Evolutionary conservation across 306 rosid genomes (phyloP), one percentile per base, ranked within the genome.

Genomic region (Cicer pinnatifidum): DNA sequence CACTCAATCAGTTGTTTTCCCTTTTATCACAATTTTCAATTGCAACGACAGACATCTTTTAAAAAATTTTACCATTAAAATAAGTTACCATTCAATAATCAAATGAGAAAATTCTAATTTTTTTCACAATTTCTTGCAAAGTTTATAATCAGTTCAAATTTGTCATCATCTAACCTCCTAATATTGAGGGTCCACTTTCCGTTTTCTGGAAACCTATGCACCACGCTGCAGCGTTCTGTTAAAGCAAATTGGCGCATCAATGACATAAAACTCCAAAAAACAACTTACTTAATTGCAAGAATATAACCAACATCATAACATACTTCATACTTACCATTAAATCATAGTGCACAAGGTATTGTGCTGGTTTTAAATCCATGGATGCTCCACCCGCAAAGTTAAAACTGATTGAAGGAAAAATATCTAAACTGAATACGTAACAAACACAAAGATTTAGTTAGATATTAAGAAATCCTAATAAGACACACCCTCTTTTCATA

Each of bases 181-280:
- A 87, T 68, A 93, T 89, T n/a, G 92, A 80, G 23, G 82, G 75
- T 63, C 96, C 98, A 72, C 86, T 92, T 79, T 84, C 92, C 41
- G 68, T 80, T 77, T 85, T 93, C 89, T 84, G 88, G 84, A 93
- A 88, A 64, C 98, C 98, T 5, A 91, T 80, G 81, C 98, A 93
- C 98, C 96, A 91, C 89, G 82, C 50, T 67, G 89, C 76, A 70
- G 91, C 92, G 44, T 82, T 92, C 98, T 93, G 81, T 78, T 71
- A 54, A 52, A 78, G 79, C 41, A 58, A 23, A 65, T 44, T 10
- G 12, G 75, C 37, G 56, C 43, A 52, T 84, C 73, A 56, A 19
- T 4, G 58, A 46, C 84, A 77, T 11, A 66, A 11, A 68, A 61
- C 40, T 50, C 69, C 54, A 70, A 80, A 82, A 35, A 75, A 68